Base-by-base conservation (phyloP, 768 basidiomycete species). In the Paxillus involutus region DNA sequence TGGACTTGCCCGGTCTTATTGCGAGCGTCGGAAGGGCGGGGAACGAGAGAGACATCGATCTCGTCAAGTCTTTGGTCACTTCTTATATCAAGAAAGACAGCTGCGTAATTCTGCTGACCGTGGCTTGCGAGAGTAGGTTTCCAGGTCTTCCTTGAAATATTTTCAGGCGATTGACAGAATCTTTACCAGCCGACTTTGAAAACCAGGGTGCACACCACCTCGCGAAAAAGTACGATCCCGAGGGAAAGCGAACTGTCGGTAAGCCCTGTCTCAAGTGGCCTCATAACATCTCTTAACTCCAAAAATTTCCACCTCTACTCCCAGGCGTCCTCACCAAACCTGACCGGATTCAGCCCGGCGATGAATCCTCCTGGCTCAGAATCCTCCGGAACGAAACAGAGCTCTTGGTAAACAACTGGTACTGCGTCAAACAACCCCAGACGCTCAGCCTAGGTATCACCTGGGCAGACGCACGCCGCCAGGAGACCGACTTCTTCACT, bases 201-300 rank as follows among this genome's bases (percentile, higher is more conserved):
- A 92, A 89, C 41, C 89, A 91, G 64, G 85, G 84, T 0, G 89
- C 89, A 0, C 83, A 86, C 53, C 72, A 78, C n/a, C 71, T 91
- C 0, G 82, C 86, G 0, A 85, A 83, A 60, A 47, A 71, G 13
- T 70, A 78, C 45, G 88, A 91, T 56, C 81, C 83, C 0, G 70
- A 80, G 1, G 88, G 89, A 0, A 77, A 76, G 47, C 77, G 88
- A 4, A 91, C 88, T 0, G 85, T 91, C 14, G 88, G 89, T 88
- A 56, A 13, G 77, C 49, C 61, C 6, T 17, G 26, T 77, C 79
- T 83, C 8, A 79, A 85, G 10, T 65, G 86, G 0, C 54, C 80
- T 36, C 80, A 79, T n/a, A 0, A 77, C 83, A 0, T 75, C 81
- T 5, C 43, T 36, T 1, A 35, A 37, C 5, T 6, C 59, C 14